Evolutionary conservation across 257 asterid species (phyloP), one percentile per base, ranked within the genome.

Genomic region (Sherardia arvensis): DNA sequence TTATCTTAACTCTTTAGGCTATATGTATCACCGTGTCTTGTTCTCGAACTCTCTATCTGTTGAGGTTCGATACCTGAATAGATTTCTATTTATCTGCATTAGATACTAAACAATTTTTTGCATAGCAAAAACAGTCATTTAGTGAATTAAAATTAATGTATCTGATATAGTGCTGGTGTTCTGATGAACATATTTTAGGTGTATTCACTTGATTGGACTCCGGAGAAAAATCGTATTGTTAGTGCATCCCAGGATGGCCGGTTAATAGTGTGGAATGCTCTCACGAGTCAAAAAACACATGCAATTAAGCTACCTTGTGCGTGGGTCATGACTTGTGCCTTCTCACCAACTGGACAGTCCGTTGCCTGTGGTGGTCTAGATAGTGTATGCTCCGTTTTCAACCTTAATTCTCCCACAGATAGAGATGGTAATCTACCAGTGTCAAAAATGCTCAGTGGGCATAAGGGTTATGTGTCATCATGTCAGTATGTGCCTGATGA

Each of bases 161-260:
- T 17, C 36, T 69, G 71, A 68, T 61, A 18, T 59, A 30, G 5
- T 30, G 8, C 26, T 30, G 27, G 14, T 57, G 40, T 32, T 64
- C 64, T 22, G 55, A 72, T 67, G 61, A 62, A 43, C 23, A 25
- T 27, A 69, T 70, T 43, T 76, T 77, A 87, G 97, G 97, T 93
- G 49, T 83, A 93, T 80, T 93, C 97, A 32, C 86, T 93, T 76
- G 96, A 93, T 76, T 90, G 99, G 99, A 87, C 99, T 55, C 85
- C 94, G 18, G 99, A 93, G 73, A 90, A 61, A 81, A 93, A 93
- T 75, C 96, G 97, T 23, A 85, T 93, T 25, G 99, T 93, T 56
- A 93, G 97, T 78, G 97, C 99, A 59, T 93, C 97, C 58, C 99
- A 90, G 78, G 99, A 93, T 77, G 99, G 99, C 22, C 77, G 97